phyloP scores from a whole-genome alignment of 768 basidiomycete species.

The Russula lepida region DNA sequence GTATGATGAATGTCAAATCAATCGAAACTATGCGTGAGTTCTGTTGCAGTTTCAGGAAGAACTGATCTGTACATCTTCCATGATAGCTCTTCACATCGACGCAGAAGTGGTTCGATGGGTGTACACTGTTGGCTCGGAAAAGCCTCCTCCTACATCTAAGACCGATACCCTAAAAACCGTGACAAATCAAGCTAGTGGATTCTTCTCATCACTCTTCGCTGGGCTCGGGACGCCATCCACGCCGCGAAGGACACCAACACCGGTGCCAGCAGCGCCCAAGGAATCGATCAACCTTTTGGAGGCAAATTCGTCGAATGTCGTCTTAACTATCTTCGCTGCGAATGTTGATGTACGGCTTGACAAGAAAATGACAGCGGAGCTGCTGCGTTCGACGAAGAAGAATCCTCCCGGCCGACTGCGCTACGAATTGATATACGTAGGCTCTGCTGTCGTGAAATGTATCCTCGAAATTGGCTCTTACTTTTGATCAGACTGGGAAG shows the following conservation, averaged over 20 bases:
- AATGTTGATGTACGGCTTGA: constrained; percentile 56
- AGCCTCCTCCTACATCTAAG: constrained; percentile 31
- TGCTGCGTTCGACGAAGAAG: constrained; percentile 92
- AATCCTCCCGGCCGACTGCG: constrained; percentile 69
- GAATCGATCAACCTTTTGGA: constrained; percentile 25
- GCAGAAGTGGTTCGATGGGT: constrained; percentile 76
- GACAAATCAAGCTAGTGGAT: constrained; percentile 26
- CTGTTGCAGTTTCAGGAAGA: constrained; percentile 5
- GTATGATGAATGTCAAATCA: constrained; percentile 59
- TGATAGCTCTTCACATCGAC: constrained; percentile 61
- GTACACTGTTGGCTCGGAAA: constrained; percentile 58
- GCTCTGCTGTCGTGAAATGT: constrained; percentile 23
- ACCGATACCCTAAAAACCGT: background rate
- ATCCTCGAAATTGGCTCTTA: background rate
- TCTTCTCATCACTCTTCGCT: constrained; percentile 37
- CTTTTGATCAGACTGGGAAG: constrained; percentile 55
- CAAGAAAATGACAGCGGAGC: constrained; percentile 59
- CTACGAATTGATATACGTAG: constrained; percentile 79
- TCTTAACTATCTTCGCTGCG: constrained; percentile 57
- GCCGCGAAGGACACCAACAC: constrained; percentile 29
- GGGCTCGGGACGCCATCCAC: constrained; percentile 26
- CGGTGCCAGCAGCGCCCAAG: constrained; percentile 27
- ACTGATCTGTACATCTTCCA: constrained; percentile 1
- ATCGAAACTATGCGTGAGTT: constrained; percentile 55
- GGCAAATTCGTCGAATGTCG: constrained; percentile 46